Percentiles rank a stretch among this genome's conserved stretches.
Conservation (phyloP, 345 rosid genomes). For the Tarenaya hassleriana region DNA sequence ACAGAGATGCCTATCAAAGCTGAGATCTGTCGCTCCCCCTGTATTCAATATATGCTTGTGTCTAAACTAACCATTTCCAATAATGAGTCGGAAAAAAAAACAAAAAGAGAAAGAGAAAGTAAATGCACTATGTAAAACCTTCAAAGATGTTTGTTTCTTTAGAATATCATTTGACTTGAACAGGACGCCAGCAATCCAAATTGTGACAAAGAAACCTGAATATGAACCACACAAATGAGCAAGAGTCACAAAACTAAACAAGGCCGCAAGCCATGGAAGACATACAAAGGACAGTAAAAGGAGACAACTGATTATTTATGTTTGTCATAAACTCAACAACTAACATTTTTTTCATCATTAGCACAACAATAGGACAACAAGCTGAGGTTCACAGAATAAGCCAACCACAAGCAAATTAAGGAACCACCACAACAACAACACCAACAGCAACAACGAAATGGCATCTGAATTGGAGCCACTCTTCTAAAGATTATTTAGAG, state of each 20-base stretch:
- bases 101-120: background rate
- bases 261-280: background rate
- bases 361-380: too few species aligned
- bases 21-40: constrained; percentile 96
- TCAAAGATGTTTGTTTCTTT: constrained; percentile 90
- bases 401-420: too few species aligned
- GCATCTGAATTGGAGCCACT: too few species aligned
- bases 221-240: constrained; percentile 21
- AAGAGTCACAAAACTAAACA: constrained; percentile 19
- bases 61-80: constrained; percentile 6
- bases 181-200: constrained; percentile 97
- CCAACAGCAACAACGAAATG: too few species aligned
- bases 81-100: background rate
- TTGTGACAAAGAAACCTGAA: constrained; percentile 92
- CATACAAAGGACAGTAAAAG: background rate
- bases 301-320: too few species aligned
- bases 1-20: constrained; percentile 63
- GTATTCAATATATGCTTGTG: constrained; percentile 34
- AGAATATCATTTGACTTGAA: constrained; percentile 96
- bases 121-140: constrained; percentile 39
- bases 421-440: too few species aligned
- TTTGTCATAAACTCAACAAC: too few species aligned
- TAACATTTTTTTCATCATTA: background rate
- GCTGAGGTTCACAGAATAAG: too few species aligned
- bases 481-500: too few species aligned